These are phyloP conservation scores for Phytophthora palmivora DNA, from an alignment of 352 stramenopile species.

Conservation along the genomic window DNA sequence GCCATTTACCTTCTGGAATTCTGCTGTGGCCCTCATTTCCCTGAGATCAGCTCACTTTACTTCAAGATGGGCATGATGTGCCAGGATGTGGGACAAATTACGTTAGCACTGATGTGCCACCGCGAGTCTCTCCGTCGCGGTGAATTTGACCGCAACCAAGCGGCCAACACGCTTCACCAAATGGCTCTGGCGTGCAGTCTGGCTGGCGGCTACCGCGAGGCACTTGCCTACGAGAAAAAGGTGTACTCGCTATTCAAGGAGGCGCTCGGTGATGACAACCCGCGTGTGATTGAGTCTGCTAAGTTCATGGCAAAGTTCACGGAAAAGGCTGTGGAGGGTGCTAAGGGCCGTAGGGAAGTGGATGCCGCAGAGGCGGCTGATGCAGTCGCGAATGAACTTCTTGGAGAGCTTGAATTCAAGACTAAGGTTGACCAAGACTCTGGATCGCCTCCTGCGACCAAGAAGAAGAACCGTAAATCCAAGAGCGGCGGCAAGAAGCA, in stretches of 20 bases:
- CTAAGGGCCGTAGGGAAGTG: slow-evolving; percentile 80
- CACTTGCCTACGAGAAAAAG: slow-evolving; percentile 91
- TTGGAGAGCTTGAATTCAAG: slow-evolving; percentile 83
- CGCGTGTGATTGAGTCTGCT: slow-evolving; percentile 78
- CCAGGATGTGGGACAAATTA: slow-evolving; percentile 89
- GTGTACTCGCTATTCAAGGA: slow-evolving; percentile 87
- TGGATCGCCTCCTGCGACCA: slow-evolving; percentile 40
- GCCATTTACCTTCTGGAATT: slow-evolving; percentile 95
- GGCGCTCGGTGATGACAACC: slow-evolving; percentile 81
- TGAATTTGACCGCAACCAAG: slow-evolving; percentile 88
- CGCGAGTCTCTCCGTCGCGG: slow-evolving; percentile 87
- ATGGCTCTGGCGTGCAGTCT: slow-evolving; percentile 86
- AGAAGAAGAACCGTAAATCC: slow-evolving; percentile 77
- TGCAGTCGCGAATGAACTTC: slow-evolving; percentile 76
- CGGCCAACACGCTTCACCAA: slow-evolving; percentile 88
- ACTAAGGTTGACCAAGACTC: slow-evolving; percentile 31
- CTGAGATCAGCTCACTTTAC: slow-evolving; percentile 90
- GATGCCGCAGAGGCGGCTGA: slow-evolving; percentile 81
- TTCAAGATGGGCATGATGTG: slow-evolving; percentile 96
- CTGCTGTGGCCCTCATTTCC: slow-evolving; percentile 89
- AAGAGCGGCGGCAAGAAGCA: slow-evolving; percentile 79
- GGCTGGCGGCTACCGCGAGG: slow-evolving; percentile 84
- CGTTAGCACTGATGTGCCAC: slow-evolving; percentile 89
- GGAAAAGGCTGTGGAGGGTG: slow-evolving; percentile 86
- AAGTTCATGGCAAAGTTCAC: slow-evolving; percentile 91